Base-by-base conservation (phyloP, 495 filamentous ascomycete genomes). In the Lindgomyces ingoldianus region DNA sequence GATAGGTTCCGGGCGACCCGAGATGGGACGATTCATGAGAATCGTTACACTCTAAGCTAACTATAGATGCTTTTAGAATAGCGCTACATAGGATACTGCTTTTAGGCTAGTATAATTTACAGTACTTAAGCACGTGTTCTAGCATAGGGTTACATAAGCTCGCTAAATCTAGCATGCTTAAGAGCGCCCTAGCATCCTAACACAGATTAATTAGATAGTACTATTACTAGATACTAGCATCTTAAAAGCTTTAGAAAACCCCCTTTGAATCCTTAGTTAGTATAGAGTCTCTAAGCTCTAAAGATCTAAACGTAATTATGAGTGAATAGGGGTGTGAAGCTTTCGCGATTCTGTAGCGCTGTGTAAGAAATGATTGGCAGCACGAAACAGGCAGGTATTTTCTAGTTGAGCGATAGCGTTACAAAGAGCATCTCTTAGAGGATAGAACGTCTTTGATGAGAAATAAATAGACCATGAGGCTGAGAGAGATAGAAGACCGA, bases 31-130 rank as follows among this genome's bases (percentile, higher is more conserved):
- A n/a, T n/a, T n/a, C n/a, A n/a, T n/a, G n/a, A 21, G n/a, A 21
- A 14, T 19, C n/a, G 22, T 18, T 18, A 46, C 22, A 46, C 16
- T 21, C 16, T 21, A n/a, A n/a, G n/a, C 22, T 46, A 19, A 18
- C 44, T 21, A 46, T 46, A 46, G 44, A 46, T 46, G 44, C 44
- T 46, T 46, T 21, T 6, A 46, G 44, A 46, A 46, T 4, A 19
- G 4, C 16, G 44, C 44, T 19, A 46, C 44, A 46, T 21, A 18
- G n/a, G n/a, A 21, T 46, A 21, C 44, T 46, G n/a, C 22, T 4
- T 46, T 46, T 21, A n/a, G 44, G 22, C 44, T 46, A 46, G 44
- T 21, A 46, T 46, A 46, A 46, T n/a, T 46, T 46, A 46, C 44
- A 46, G 44, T 46, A 46, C 44, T 19, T 46, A 4, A 46, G 44